Evolutionary conservation across 1,284 basidiomycete species (phyloP).

Genomic region (Schizopora paradoxa): DNA sequence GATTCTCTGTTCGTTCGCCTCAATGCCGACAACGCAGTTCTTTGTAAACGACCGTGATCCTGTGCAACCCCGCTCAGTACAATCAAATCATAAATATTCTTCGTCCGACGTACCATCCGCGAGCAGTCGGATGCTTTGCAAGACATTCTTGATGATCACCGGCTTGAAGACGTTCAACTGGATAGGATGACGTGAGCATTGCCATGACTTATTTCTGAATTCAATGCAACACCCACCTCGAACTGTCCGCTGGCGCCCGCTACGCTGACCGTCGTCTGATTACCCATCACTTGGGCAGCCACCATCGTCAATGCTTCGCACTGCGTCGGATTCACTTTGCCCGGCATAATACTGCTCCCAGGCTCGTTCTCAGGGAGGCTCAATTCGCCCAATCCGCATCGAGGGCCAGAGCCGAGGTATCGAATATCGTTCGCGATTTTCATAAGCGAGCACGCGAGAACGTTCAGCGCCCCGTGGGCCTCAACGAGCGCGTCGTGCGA

Average conservation of each 20-base stretch:
- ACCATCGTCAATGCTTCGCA: conserved; percentile 99
- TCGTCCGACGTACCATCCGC: conserved; percentile 66
- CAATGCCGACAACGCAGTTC: conserved; percentile 94
- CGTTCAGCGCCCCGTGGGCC: conserved; percentile 94
- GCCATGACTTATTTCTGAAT: conserved; percentile 12
- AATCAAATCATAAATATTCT: conserved; percentile 4
- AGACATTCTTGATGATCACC: conserved; percentile 95
- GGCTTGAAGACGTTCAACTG: conserved; percentile 99
- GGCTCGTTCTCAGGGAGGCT: conserved; percentile 98
- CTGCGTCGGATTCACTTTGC: conserved; percentile 99
- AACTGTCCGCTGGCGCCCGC: conserved; percentile 97
- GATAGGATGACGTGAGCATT: conserved; percentile 6
- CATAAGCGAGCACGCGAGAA: conserved; percentile 93
- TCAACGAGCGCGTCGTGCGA: conserved; percentile 97
- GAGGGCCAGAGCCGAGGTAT: conserved; percentile 95
- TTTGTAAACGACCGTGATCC: conserved; percentile 89
- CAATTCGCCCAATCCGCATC: conserved; percentile 95
- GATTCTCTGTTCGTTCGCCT: conserved; percentile 94
- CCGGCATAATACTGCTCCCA: conserved; percentile 99
- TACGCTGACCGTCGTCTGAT: conserved; percentile 90
- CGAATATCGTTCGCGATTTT: conserved; percentile 99
- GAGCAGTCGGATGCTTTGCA: conserved; percentile 92
- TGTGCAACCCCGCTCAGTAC: conserved; percentile 25
- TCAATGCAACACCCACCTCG: conserved; percentile 52
- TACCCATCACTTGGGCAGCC: conserved; percentile 97